Evolutionary conservation across 208 protist genomes (phyloP).

Genomic region (Leishmania tarentolae): DNA sequence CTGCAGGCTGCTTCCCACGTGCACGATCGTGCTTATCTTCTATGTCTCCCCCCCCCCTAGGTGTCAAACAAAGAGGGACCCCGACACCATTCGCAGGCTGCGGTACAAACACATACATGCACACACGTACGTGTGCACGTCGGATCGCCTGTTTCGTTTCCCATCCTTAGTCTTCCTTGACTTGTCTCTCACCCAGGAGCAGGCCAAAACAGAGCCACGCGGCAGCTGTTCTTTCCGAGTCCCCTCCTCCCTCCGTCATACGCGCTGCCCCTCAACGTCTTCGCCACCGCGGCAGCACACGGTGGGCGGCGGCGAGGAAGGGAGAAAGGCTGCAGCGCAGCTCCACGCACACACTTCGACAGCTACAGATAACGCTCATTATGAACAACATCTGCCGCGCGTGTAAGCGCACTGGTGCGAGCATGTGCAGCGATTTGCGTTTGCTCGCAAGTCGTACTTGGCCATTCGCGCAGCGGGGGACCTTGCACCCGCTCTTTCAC

Average conservation of each 20-base stretch:
- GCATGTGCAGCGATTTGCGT: slow-evolving; percentile 1
- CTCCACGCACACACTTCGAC: not conserved
- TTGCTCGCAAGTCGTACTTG: not conserved
- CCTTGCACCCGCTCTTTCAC: not conserved
- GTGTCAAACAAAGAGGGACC: not conserved
- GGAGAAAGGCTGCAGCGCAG: not conserved
- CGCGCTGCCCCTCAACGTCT: not conserved
- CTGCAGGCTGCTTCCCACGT: not conserved
- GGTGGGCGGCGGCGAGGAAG: not conserved
- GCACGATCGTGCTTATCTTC: not conserved
- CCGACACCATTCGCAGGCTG: not conserved
- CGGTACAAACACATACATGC: not conserved
- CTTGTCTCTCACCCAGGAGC: not conserved
- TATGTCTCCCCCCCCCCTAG: not conserved
- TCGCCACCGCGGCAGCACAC: not conserved
- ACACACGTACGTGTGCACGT: not conserved
- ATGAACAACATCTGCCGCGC: not conserved
- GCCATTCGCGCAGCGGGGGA: not conserved
- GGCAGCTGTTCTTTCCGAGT: not conserved
- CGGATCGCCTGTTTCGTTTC: too few relatives aligned
- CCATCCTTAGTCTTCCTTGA: not conserved
- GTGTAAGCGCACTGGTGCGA: not conserved
- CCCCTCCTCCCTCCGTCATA: not conserved
- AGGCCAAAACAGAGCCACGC: not conserved
- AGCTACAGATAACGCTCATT: not conserved